phyloP scores from a whole-genome alignment of 257 asterid genomes.

The Solanum rostratum region DNA sequence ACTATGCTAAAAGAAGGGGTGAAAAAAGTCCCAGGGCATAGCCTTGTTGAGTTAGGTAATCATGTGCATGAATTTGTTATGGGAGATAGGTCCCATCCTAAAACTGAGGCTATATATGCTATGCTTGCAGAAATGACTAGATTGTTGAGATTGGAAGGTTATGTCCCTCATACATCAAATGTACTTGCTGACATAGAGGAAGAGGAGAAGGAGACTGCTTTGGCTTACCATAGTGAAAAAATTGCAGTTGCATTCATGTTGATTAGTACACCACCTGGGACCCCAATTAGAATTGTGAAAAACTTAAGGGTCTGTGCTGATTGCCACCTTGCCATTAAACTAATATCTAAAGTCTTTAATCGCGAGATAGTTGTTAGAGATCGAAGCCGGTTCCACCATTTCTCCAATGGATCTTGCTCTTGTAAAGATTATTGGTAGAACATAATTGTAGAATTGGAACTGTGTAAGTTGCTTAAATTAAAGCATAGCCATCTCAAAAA shows the following conservation, averaged over 20 bases:
- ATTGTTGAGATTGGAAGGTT: conserved; percentile 51
- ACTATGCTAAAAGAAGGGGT: conserved; percentile 65
- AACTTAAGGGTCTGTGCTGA: conserved; percentile 76
- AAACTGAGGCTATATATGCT: conserved; percentile 39
- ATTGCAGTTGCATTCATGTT: conserved; percentile 63
- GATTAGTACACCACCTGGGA: conserved; percentile 51
- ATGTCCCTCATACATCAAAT: conserved; percentile 52
- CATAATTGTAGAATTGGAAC: neutral
- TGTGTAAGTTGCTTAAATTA: neutral
- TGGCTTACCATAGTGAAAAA: conserved; percentile 76
- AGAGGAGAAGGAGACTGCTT: conserved; percentile 81
- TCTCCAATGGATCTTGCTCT: conserved; percentile 57
- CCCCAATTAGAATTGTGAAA: conserved; percentile 58
- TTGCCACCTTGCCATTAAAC: conserved; percentile 67
- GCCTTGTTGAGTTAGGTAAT: conserved; percentile 69
- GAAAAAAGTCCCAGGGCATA: conserved; percentile 64
- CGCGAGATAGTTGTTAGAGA: conserved; percentile 76
- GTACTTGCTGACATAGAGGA: conserved; percentile 84
- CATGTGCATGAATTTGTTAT: conserved; percentile 51
- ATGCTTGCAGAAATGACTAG: conserved; percentile 79
- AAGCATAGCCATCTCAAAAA: neutral
- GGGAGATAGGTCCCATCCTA: conserved; percentile 71
- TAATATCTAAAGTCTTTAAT: conserved; percentile 43
- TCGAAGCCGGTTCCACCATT: conserved; percentile 83
- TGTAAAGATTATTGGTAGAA: conserved; percentile 81